These are phyloP conservation scores for Alternaria solani DNA, from an alignment of 2,329 filamentous ascomycete species.

Conservation along the genomic window DNA sequence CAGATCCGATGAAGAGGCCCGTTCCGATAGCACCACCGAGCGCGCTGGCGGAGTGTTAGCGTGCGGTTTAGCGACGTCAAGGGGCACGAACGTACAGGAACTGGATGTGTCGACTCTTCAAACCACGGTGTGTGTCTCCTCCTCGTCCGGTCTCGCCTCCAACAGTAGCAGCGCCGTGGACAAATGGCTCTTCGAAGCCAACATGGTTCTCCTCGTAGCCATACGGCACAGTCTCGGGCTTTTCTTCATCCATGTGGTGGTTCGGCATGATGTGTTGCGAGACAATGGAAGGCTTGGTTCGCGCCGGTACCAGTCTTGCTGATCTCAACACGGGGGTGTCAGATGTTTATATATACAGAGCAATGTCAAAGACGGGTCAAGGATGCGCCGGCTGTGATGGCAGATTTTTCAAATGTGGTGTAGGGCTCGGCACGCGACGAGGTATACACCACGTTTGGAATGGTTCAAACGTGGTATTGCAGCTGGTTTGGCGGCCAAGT, in stretches of 20 bases:
- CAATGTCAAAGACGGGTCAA: neutral
- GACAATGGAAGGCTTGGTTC: neutral
- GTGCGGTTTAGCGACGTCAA: neutral
- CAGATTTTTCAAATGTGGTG: conserved; percentile 23
- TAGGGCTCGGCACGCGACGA: conserved; percentile 6
- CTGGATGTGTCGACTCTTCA: conserved; percentile 51
- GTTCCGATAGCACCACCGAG: conserved; percentile 65
- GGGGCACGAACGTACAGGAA: conserved; percentile 38
- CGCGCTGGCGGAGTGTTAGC: conserved; percentile 60
- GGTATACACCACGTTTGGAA: neutral
- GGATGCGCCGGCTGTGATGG: conserved; percentile 4
- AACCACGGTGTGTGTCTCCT: conserved; percentile 46
- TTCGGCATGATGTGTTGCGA: conserved; percentile 29
- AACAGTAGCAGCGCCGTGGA: conserved; percentile 38
- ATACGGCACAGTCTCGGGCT: conserved; percentile 25
- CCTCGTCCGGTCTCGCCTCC: conserved; percentile 39
- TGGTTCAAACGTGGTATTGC: conserved; percentile 1
- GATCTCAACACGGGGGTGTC: neutral
- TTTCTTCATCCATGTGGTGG: conserved; percentile 36
- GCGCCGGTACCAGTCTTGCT: conserved; percentile 11
- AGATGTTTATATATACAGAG: conserved; percentile 21
- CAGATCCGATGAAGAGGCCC: conserved; percentile 49
- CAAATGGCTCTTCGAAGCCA: conserved; percentile 34
- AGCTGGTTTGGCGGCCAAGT: conserved; percentile 5
- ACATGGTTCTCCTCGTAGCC: conserved; percentile 26